A percentile compares a stretch with the other conserved stretches of the same genome.
phyloP scores from a whole-genome alignment of 305 asterid species.

The Fraxinus velutina region DNA sequence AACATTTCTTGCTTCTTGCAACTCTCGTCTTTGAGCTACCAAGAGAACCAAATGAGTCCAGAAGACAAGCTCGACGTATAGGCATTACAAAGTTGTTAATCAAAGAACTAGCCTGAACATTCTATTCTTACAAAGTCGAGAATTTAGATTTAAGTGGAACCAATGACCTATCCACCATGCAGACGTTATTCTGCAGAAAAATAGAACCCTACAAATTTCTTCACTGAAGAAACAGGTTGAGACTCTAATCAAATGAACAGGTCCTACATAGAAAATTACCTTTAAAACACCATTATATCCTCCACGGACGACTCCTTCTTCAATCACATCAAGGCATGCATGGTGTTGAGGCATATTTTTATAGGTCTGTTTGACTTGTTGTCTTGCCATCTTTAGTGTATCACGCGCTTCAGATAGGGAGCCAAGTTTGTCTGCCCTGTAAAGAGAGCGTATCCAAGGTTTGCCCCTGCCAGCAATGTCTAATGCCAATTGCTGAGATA shows the following conservation, averaged over 20 bases:
- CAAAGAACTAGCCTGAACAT: slow-evolving; percentile 1
- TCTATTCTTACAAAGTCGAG: neutral
- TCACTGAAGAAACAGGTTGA: slow-evolving; percentile 16
- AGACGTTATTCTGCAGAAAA: neutral
- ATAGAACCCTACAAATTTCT: slow-evolving; percentile 6
- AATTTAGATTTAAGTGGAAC: slow-evolving; percentile 2
- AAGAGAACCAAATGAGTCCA: neutral
- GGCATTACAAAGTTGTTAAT: neutral
- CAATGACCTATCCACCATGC: slow-evolving; percentile 8
- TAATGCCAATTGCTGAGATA: slow-evolving; percentile 73
- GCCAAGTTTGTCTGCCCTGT: slow-evolving; percentile 70
- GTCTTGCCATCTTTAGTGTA: slow-evolving; percentile 56
- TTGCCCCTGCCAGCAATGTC: slow-evolving; percentile 66
- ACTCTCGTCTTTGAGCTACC: neutral
- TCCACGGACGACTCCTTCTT: slow-evolving; percentile 86
- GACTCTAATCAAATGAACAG: slow-evolving; percentile 22
- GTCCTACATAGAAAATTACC: slow-evolving; percentile 42
- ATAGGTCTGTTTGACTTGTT: slow-evolving; percentile 58
- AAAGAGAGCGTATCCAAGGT: slow-evolving; percentile 87
- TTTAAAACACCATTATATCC: slow-evolving; percentile 75
- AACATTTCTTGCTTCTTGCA: neutral
- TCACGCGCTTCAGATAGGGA: slow-evolving; percentile 63
- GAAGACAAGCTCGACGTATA: neutral
- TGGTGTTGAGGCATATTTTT: slow-evolving; percentile 81
- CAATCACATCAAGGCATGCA: slow-evolving; percentile 85